Evolutionary conservation across 2,329 filamentous ascomycete genomes (phyloP).

Genomic region (Cryphonectria japonica): DNA sequence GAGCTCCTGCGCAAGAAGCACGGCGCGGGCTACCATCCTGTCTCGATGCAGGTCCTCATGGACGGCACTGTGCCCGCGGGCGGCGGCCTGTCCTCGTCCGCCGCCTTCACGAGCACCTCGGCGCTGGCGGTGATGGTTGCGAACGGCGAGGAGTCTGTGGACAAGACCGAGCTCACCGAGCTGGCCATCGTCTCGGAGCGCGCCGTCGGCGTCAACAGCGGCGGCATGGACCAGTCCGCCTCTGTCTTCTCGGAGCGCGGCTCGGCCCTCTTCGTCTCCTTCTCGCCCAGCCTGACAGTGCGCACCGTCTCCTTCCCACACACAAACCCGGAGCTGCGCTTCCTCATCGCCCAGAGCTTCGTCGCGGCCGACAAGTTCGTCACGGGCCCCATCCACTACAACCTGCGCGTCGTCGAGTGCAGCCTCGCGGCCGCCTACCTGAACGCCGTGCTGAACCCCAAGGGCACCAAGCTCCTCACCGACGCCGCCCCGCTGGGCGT

Average conservation of each 20-base stretch:
- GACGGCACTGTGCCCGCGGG: conserved; percentile 92
- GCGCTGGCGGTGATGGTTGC: conserved; percentile 86
- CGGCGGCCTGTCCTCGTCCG: conserved; percentile 90
- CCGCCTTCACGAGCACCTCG: conserved; percentile 89
- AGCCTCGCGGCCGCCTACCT: conserved; percentile 79
- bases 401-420: conserved; percentile 94
- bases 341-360: conserved; percentile 93
- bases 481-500: conserved; percentile 84
- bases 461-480: conserved; percentile 64
- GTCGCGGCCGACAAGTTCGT: conserved; percentile 94
- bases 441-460: conserved; percentile 60
- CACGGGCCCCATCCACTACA: conserved; percentile 93
- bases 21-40: conserved; percentile 64
- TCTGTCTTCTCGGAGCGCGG: conserved; percentile 90
- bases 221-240: conserved; percentile 97
- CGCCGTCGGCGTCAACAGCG: conserved; percentile 93
- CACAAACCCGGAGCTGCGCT: conserved; percentile 81
- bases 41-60: conserved; percentile 84
- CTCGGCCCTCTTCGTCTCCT: conserved; percentile 87
- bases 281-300: conserved; percentile 77
- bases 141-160: conserved; percentile 75
- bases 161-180: conserved; percentile 91
- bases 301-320: conserved; percentile 81
- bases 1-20: conserved; percentile 73
- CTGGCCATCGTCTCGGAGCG: conserved; percentile 93